Base-by-base conservation (phyloP, 2,329 filamentous ascomycete genomes). In the Penicillium sp. region DNA sequence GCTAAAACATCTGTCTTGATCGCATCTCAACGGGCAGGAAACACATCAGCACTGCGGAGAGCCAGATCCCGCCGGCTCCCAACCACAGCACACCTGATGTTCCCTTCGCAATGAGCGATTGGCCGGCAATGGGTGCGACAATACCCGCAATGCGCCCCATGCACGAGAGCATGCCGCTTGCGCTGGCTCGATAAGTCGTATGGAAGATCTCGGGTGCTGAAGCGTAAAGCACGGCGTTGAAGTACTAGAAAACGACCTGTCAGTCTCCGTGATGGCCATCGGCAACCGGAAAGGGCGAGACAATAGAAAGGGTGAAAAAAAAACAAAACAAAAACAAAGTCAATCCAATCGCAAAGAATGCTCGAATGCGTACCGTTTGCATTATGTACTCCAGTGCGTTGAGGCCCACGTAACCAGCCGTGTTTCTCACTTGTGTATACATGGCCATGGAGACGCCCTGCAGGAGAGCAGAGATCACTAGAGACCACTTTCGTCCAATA, bases 351-450 rank as follows among this genome's bases (percentile, higher is more conserved):
- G 34, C 11, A 7, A n/a, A 12, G 3, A 2, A 5, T 13, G 8
- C 39, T 18, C 29, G 29, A 32, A 8, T 32, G 33, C 45, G 9
- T 40, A 50, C 49, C 13, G 36, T 51, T 34, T 54, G 48, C 51
- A 54, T 54, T 9, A 54, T 49, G 28, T 51, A 51, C 12, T 54
- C 46, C 5, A 54, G 38, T 2, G 51, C 51, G n/a, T 53, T 53
- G 3, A 49, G 41, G 4, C 51, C 46, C 3, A 53, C 48, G 25
- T 51, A 53, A 4, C 48, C 46, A 7, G 48, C 46, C 2, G 48
- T 49, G 11, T 45, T 44, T 34, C 48, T 47, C 18, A 53, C 51
- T 18, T 53, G 43, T 4, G 51, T 53, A 12, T 53, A 53, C 46
- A 51, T 45, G 5, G 51, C 48, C 51, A 53, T 53, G 2, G 51